phyloP scores from a whole-genome alignment of 345 rosid species.

The Heritiera fomes region DNA sequence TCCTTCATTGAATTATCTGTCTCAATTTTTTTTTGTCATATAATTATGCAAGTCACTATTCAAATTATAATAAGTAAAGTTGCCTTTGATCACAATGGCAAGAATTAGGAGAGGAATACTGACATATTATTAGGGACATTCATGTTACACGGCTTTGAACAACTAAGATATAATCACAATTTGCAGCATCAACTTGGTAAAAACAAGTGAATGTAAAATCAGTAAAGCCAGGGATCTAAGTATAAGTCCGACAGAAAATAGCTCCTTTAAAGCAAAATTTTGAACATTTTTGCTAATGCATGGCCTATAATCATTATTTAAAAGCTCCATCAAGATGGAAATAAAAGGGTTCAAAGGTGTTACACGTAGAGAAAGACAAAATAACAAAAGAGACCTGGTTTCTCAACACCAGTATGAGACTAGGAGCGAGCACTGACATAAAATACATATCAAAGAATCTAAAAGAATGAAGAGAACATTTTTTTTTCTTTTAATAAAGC shows the following conservation, averaged over 20 bases:
- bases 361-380: background rate
- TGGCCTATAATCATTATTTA: background rate
- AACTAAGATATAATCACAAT: background rate
- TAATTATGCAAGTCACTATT: background rate
- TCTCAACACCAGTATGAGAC: conserved; percentile 7
- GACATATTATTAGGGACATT: background rate
- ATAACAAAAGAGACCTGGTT: background rate
- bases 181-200: conserved; percentile 14
- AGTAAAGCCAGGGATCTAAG: background rate
- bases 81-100: conserved; percentile 5
- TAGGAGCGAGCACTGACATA: conserved; percentile 1
- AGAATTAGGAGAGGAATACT: background rate
- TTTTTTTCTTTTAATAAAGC: background rate
- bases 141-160: background rate
- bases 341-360: background rate
- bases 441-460: conserved; percentile 8
- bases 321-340: background rate
- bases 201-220: background rate
- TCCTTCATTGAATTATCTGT: background rate
- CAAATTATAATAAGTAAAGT: conserved; percentile 7
- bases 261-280: background rate
- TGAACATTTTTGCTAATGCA: background rate
- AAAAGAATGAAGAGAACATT: background rate
- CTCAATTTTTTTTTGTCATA: background rate
- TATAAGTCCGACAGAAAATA: background rate